phyloP scores from a whole-genome alignment of 805 yeast genomes.

The Hanseniaspora taiwanica region DNA sequence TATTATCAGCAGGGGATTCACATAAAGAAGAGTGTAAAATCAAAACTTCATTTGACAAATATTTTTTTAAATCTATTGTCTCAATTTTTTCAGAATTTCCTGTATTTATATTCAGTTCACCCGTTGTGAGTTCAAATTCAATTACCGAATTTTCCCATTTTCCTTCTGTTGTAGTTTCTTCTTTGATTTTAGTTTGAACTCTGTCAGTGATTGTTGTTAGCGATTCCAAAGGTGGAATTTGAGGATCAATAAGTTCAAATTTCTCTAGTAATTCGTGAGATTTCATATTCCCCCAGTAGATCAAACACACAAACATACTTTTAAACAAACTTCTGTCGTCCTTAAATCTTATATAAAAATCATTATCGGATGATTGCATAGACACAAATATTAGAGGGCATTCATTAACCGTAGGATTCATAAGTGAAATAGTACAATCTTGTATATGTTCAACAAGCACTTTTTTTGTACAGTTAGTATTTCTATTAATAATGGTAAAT shows the following conservation, averaged over 20 bases:
- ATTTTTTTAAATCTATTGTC: slow-evolving; percentile 38
- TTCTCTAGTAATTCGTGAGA: slow-evolving; percentile 34
- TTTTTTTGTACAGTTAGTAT: slow-evolving; percentile 2
- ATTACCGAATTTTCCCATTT: neutral
- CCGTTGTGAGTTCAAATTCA: neutral
- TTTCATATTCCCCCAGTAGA: slow-evolving; percentile 45
- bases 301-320: slow-evolving; percentile 30
- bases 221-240: neutral
- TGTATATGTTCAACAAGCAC: slow-evolving; percentile 16
- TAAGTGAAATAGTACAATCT: slow-evolving; percentile 12
- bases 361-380: neutral
- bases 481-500: neutral
- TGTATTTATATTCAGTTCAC: neutral
- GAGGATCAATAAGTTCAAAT: slow-evolving; percentile 8
- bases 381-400: slow-evolving; percentile 9
- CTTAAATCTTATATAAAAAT: neutral
- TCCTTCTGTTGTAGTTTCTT: too few species aligned
- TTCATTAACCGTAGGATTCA: slow-evolving; percentile 5
- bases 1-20: slow-evolving; percentile 37
- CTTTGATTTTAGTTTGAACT: too few species aligned
- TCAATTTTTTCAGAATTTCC: too few species aligned
- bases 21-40: slow-evolving; percentile 51
- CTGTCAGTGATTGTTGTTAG: too few species aligned
- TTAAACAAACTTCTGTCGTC: slow-evolving; percentile 23
- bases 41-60: slow-evolving; percentile 49